These are phyloP conservation scores for Nothophoma quercina DNA, from an alignment of 2,329 filamentous ascomycete species.

Conservation along the genomic window DNA sequence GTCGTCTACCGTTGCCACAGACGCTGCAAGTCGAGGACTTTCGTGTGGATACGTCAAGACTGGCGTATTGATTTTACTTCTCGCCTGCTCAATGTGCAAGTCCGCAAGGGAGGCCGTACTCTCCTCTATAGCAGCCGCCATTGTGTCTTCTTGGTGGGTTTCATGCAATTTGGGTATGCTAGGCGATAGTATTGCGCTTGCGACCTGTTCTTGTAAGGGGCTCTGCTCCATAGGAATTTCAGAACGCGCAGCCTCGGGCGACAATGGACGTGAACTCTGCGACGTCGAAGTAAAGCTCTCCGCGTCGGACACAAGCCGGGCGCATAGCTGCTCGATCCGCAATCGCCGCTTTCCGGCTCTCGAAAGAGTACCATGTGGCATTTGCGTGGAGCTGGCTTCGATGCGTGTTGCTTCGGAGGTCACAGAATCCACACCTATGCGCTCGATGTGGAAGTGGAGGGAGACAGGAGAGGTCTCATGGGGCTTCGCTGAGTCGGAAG, in stretches of 20 bases:
- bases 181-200: slow-evolving; percentile 1
- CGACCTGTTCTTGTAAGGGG: slow-evolving; percentile 27
- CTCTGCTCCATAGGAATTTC: slow-evolving; percentile 32
- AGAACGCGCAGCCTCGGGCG: slow-evolving; percentile 62
- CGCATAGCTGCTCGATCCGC: slow-evolving; percentile 68
- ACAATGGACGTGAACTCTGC: slow-evolving; percentile 65
- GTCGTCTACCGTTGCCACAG: slow-evolving; percentile 46
- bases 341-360: slow-evolving; percentile 73
- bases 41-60: neutral
- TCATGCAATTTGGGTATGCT: neutral
- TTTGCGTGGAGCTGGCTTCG: slow-evolving; percentile 26
- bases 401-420: slow-evolving; percentile 35
- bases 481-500: slow-evolving; percentile 61
- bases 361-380: slow-evolving; percentile 40
- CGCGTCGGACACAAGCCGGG: slow-evolving; percentile 71
- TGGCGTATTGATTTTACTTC: neutral
- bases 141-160: neutral
- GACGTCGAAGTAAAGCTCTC: slow-evolving; percentile 69
- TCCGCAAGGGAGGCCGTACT: slow-evolving; percentile 5
- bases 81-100: slow-evolving; percentile 1
- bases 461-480: slow-evolving; percentile 63
- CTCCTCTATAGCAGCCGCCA: neutral
- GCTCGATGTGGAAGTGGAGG: slow-evolving; percentile 70
- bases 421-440: slow-evolving; percentile 72
- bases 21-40: slow-evolving; percentile 23